Percentiles rank a stretch among this genome's conserved stretches.
phyloP scores from a whole-genome alignment of 495 filamentous ascomycete species.

The Coniosporium apollinis region DNA sequence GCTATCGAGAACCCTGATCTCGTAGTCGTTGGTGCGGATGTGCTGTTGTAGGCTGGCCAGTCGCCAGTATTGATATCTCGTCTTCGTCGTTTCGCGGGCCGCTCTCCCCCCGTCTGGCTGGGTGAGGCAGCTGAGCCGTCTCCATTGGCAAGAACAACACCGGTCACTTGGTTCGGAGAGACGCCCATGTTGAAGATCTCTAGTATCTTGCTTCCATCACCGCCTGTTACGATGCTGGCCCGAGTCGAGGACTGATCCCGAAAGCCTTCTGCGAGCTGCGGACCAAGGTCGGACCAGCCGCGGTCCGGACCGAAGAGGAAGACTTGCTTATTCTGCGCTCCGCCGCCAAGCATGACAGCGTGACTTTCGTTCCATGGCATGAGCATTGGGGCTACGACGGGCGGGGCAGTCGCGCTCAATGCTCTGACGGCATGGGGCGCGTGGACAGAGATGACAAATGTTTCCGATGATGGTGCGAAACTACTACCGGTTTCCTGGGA shows the following conservation, averaged over 20 bases:
- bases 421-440: slow-evolving; percentile 42
- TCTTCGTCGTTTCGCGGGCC: slow-evolving; percentile 24
- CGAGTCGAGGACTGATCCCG: slow-evolving; percentile 37
- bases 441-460: slow-evolving; percentile 51
- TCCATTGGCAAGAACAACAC: slow-evolving; percentile 40
- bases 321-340: slow-evolving; percentile 44
- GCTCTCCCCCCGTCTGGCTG: slow-evolving; percentile 20
- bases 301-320: slow-evolving; percentile 39
- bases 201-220: slow-evolving; percentile 70
- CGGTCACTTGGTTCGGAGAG: slow-evolving; percentile 62
- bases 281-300: slow-evolving; percentile 49
- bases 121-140: slow-evolving; percentile 25
- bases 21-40: slow-evolving; percentile 44
- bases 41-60: slow-evolving; percentile 66
- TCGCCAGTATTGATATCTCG: slow-evolving; percentile 34
- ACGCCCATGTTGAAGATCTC: slow-evolving; percentile 61
- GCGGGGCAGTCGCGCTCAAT: slow-evolving; percentile 34
- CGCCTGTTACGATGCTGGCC: slow-evolving; percentile 45
- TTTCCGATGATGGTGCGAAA: slow-evolving; percentile 40
- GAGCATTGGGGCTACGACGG: slow-evolving; percentile 51
- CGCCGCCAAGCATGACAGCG: slow-evolving; percentile 65
- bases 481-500: slow-evolving; percentile 25
- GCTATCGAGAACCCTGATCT: slow-evolving; percentile 45
- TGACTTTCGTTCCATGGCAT: slow-evolving; percentile 57
- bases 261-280: slow-evolving; percentile 40